Evolutionary conservation across 805 yeast genomes (phyloP), one percentile per base, ranked within the genome.

Genomic region (Metschnikowia kunwiensis): DNA sequence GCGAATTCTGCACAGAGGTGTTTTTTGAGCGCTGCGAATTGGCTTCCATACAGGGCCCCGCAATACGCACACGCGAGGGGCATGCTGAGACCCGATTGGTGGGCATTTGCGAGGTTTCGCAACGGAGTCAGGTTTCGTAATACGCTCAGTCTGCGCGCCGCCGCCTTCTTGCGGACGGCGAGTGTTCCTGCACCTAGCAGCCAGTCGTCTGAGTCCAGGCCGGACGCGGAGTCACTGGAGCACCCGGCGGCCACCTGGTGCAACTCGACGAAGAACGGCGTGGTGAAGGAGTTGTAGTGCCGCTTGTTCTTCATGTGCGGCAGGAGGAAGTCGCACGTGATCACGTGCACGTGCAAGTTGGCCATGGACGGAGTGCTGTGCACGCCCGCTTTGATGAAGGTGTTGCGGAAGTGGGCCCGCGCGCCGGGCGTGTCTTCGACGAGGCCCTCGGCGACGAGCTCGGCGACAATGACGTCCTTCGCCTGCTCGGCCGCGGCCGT

Each of bases 241-340:
- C 27, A 11, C 14, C 14, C 27, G 18, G n/a, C n/a, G n/a, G n/a
- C n/a, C n/a, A n/a, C 12, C 8, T 12, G 27, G 5, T n/a, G 70
- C 54, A 80, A 76, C 0, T 63, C 60, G 1, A 83, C 76, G 39
- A 85, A 84, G 53, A 86, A 86, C 0, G 50, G 48, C 0, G 88
- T 76, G 14, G 68, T 78, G 59, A 86, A 86, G 3, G 88, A 79
- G 51, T 80, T 80, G 56, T 77, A 85, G 56, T 86, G 95, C 37
- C 67, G 70, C 41, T 71, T 75, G 47, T 77, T 65, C 54, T 83
- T 85, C 61, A 85, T 38, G 17, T 65, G 50, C 0, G 60, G 60
- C 7, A 84, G 75, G 45, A 64, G 50, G 50, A 81, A 72, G 56
- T 86, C 95, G 32, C 61, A 65, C 0, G 88, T 78, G 31, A 86